These are phyloP conservation scores for Rhodomyrtus psidioides DNA, from an alignment of 441 rosid species.

Conservation along the genomic window DNA sequence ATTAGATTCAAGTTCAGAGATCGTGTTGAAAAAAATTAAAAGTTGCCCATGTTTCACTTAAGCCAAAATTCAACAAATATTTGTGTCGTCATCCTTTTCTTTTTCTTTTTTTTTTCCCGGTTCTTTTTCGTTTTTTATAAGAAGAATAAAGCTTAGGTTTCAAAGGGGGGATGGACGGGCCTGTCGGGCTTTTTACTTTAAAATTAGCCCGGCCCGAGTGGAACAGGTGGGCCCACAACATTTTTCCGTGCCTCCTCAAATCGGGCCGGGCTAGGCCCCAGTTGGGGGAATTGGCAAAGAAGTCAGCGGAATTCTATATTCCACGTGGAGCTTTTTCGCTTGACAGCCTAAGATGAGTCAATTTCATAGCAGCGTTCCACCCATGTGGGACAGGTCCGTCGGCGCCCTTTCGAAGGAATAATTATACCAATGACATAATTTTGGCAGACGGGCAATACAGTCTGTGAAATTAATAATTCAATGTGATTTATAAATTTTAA, in stretches of 20 bases:
- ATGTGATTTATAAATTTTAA: too few relatives aligned
- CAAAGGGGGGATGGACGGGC: not conserved
- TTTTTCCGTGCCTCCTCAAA: not conserved
- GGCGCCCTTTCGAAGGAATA: not conserved
- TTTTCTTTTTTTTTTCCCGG: too few relatives aligned
- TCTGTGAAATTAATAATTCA: too few relatives aligned
- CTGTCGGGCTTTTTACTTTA: not conserved
- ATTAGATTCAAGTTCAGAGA: too few relatives aligned
- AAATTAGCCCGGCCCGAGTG: not conserved
- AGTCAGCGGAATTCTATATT: not conserved
- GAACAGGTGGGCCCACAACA: not conserved
- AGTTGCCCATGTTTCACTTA: too few relatives aligned
- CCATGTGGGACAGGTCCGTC: not conserved
- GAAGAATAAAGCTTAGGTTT: too few relatives aligned
- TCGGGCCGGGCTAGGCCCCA: not conserved
- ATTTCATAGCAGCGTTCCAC: not conserved
- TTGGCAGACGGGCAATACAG: too few relatives aligned
- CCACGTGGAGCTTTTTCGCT: not conserved
- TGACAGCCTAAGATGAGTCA: not conserved
- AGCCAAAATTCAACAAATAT: too few relatives aligned
- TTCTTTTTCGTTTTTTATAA: too few relatives aligned
- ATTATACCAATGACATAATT: not conserved
- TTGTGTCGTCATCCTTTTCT: too few relatives aligned
- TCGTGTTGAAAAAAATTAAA: too few relatives aligned
- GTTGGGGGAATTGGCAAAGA: not conserved